A percentile compares a stretch with the other conserved stretches of the same genome.
These are phyloP conservation scores for Magnolia officinalis DNA, from an alignment of 164 flowering plant genomes.

Conservation along the genomic window DNA sequence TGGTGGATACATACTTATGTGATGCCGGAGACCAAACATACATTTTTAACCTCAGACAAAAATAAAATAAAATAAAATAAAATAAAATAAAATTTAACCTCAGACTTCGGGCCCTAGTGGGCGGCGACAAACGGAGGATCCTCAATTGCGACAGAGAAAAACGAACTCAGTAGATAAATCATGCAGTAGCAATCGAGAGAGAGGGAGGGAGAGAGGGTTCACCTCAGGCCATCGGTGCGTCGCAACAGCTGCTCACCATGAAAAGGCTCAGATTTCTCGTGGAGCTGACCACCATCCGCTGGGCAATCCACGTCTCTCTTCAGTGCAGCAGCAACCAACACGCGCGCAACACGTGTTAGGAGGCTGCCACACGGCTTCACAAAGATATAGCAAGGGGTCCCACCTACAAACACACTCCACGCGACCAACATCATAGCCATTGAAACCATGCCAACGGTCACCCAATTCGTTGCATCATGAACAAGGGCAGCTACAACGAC, in stretches of 20 bases:
- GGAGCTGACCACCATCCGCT: neutral
- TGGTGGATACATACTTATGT: no score
- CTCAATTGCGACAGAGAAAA: no score
- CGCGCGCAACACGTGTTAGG: neutral
- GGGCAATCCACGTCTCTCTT: neutral
- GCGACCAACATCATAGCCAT: constrained; percentile 1
- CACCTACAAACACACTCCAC: constrained; percentile 2
- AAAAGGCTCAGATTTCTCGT: neutral
- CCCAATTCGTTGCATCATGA: constrained; percentile 10
- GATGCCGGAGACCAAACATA: no score
- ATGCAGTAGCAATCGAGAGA: no score
- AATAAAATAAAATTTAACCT: no score
- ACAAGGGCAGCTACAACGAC: constrained; percentile 7
- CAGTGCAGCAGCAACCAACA: neutral
- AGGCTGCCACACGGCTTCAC: constrained; percentile 8
- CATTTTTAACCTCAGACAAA: no score
- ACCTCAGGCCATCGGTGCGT: neutral
- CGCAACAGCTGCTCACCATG: neutral
- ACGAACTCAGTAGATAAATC: no score
- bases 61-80: no score
- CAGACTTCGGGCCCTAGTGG: no score
- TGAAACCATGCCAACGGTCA: constrained; percentile 9
- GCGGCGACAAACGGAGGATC: no score
- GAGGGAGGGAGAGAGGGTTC: no score
- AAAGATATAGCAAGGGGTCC: neutral